These are phyloP conservation scores for Nannizziopsis barbatae DNA, from an alignment of 2,329 filamentous ascomycete genomes.

Conservation along the genomic window DNA sequence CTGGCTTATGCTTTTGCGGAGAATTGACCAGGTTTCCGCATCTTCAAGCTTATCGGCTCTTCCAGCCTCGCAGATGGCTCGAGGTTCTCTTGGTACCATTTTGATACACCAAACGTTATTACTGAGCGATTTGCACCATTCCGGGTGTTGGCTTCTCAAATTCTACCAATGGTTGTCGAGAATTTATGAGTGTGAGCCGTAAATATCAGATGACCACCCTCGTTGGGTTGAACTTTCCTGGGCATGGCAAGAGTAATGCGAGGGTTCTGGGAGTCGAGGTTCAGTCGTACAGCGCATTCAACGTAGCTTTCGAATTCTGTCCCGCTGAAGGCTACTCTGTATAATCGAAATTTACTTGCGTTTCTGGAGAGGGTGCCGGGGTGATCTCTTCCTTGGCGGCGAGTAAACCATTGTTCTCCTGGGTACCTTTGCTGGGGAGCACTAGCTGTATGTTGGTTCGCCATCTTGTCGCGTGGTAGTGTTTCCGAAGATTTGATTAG, in stretches of 20 bases:
- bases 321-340: not conserved
- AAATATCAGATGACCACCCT: not conserved
- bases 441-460: too few species aligned
- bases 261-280: slow-evolving; percentile 1
- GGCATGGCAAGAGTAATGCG: not conserved
- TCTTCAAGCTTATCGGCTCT: not conserved
- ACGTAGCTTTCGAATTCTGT: not conserved
- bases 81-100: not conserved
- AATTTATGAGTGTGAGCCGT: not conserved
- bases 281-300: not conserved
- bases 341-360: not conserved
- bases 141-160: not conserved
- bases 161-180: not conserved
- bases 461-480: too few species aligned
- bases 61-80: not conserved
- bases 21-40: not conserved
- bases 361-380: not conserved
- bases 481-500: too few species aligned
- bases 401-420: not conserved
- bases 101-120: not conserved
- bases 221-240: not conserved
- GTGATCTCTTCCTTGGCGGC: not conserved
- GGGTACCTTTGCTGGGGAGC: too few species aligned
- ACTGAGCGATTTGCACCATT: not conserved
- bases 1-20: not conserved